These are phyloP conservation scores for Daldinia decipiens DNA, from an alignment of 495 filamentous ascomycete genomes.

Conservation along the genomic window DNA sequence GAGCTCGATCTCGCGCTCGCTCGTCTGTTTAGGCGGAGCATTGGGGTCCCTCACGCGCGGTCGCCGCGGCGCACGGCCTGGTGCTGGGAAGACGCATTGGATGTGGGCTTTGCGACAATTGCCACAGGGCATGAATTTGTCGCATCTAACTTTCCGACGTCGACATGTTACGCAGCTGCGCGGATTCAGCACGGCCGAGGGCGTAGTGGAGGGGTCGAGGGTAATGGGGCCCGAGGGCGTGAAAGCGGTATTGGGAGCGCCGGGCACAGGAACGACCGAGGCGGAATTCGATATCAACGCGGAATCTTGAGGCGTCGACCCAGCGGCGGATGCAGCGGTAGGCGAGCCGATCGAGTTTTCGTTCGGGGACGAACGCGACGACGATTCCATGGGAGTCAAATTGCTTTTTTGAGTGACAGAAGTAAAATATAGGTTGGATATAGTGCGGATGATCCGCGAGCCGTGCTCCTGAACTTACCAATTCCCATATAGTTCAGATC, in stretches of 20 bases:
- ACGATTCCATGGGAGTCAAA: constrained; percentile 34
- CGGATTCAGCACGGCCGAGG: constrained; percentile 62
- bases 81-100: constrained; percentile 85
- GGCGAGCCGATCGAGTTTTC: constrained; percentile 37
- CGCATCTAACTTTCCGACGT: constrained; percentile 85
- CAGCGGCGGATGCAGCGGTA: constrained; percentile 22
- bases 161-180: constrained; percentile 88
- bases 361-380: constrained; percentile 40
- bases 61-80: constrained; percentile 80
- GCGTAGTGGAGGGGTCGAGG: constrained; percentile 54
- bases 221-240: constrained; percentile 50
- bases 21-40: constrained; percentile 61
- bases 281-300: constrained; percentile 15
- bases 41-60: constrained; percentile 69
- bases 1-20: constrained; percentile 76
- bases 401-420: background rate
- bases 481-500: constrained; percentile 30
- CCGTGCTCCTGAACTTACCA: constrained; percentile 9
- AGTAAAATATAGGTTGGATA: constrained; percentile 27
- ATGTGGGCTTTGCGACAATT: constrained; percentile 83
- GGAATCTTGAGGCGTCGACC: constrained; percentile 36
- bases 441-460: constrained; percentile 26
- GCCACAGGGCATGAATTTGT: constrained; percentile 84
- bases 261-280: constrained; percentile 5
- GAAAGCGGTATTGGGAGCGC: constrained; percentile 27